These are phyloP conservation scores for Rhodotorula glutinis DNA, from an alignment of 1,284 basidiomycete genomes.

Conservation along the genomic window DNA sequence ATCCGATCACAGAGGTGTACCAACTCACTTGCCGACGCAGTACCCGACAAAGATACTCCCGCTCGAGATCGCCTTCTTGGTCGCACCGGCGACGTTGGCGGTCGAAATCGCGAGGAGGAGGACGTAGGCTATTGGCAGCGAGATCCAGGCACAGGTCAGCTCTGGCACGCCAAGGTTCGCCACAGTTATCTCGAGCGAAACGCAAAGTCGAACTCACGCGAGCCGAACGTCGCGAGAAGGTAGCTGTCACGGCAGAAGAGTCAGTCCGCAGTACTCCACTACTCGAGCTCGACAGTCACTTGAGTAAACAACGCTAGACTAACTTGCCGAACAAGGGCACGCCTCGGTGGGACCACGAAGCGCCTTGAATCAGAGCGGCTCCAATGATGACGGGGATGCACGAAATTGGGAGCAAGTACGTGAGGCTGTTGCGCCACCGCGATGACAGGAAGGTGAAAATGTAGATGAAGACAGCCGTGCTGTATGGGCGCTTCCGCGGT, in stretches of 20 bases:
- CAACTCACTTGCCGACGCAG: conserved; percentile 41
- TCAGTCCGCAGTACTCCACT: too few relatives aligned
- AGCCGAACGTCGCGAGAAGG: conserved; percentile 1
- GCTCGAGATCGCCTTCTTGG: conserved; percentile 52
- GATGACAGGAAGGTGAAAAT: conserved; percentile 51
- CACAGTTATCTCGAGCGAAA: too few relatives aligned
- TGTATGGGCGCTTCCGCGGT: too few relatives aligned
- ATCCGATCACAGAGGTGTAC: not conserved
- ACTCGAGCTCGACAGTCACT: too few relatives aligned
- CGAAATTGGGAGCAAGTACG: conserved; percentile 50
- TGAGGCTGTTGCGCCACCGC: conserved; percentile 48
- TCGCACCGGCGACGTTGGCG: conserved; percentile 53
- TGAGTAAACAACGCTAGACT: not conserved
- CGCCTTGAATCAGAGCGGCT: conserved; percentile 53
- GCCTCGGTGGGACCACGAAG: conserved; percentile 47
- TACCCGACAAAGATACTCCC: conserved; percentile 52
- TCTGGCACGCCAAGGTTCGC: too few relatives aligned
- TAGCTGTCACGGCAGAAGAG: not conserved
- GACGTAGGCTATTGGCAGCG: conserved; percentile 35
- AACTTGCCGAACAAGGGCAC: conserved; percentile 53
- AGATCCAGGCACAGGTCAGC: too few relatives aligned
- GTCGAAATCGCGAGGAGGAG: conserved; percentile 50
- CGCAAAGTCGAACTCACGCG: conserved; percentile 2
- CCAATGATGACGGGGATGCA: conserved; percentile 55
- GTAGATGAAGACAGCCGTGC: conserved; percentile 52